These are phyloP conservation scores for Diversispora epigaea DNA, from an alignment of 192 early-diverging fungal species.

Conservation along the genomic window DNA sequence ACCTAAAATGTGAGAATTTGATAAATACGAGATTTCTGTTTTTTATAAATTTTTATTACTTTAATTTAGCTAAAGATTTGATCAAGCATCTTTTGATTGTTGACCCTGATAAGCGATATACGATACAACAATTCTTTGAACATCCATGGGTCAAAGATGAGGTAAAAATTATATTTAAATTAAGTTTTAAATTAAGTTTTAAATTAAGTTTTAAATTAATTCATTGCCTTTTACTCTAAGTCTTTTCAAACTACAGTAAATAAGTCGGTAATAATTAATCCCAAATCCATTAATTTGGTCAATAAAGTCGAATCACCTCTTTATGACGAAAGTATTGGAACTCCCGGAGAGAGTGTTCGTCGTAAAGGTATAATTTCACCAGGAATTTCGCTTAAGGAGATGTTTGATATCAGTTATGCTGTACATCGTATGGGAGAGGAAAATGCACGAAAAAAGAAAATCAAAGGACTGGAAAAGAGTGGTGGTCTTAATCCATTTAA, in stretches of 20 bases:
- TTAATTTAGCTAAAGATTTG: slow-evolving; percentile 66
- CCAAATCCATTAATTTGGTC: too few relatives aligned
- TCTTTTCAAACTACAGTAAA: too few relatives aligned
- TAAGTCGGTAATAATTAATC: too few relatives aligned
- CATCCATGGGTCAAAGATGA: slow-evolving; percentile 73
- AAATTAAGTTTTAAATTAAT: too few relatives aligned
- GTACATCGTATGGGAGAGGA: slow-evolving; percentile 77
- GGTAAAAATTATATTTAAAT: slow-evolving; percentile 16
- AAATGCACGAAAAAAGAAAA: slow-evolving; percentile 34
- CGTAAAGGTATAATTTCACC: slow-evolving; percentile 55
- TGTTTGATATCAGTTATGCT: slow-evolving; percentile 74
- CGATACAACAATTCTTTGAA: slow-evolving; percentile 75
- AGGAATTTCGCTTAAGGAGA: slow-evolving; percentile 64
- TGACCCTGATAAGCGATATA: slow-evolving; percentile 69
- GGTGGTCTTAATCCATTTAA: slow-evolving; percentile 7
- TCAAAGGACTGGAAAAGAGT: slow-evolving; percentile 5
- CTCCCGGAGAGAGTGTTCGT: slow-evolving; percentile 45
- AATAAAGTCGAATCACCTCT: neutral
- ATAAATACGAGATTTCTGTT: too few relatives aligned
- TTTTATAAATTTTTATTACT: neutral
- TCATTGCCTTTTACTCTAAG: too few relatives aligned
- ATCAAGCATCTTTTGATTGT: slow-evolving; percentile 68
- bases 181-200: neutral
- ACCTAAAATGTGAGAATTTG: neutral
- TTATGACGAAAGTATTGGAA: neutral